phyloP scores from a whole-genome alignment of 768 basidiomycete genomes.

The Paxillus involutus region DNA sequence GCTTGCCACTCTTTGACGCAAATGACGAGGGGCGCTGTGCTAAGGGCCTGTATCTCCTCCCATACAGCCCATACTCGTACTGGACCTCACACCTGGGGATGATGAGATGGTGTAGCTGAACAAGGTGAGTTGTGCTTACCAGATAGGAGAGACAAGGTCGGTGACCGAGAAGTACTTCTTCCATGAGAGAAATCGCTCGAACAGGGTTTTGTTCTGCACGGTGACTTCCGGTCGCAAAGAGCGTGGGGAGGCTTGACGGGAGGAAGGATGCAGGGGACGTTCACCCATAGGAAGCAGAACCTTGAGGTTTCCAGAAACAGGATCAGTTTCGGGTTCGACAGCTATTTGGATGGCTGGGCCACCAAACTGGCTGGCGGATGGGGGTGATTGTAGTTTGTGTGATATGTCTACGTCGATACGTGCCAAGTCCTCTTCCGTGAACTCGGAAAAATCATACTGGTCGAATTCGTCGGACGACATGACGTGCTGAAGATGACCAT shows the following conservation, averaged over 20 bases:
- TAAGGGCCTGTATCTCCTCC: slow-evolving; percentile 50
- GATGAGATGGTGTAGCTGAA: not conserved
- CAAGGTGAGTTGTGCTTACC: slow-evolving; percentile 40
- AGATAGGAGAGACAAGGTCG: slow-evolving; percentile 59
- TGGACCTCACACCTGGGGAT: slow-evolving; percentile 73
- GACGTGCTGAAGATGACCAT: not conserved
- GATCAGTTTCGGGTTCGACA: slow-evolving; percentile 32
- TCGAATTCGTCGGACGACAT: slow-evolving; percentile 44
- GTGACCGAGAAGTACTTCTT: slow-evolving; percentile 54
- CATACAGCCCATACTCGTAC: slow-evolving; percentile 72
- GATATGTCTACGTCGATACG: slow-evolving; percentile 29
- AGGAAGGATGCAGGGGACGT: not conserved
- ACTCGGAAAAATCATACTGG: slow-evolving; percentile 51
- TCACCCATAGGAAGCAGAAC: not conserved
- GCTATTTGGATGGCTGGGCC: slow-evolving; percentile 34
- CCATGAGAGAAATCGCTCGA: slow-evolving; percentile 42
- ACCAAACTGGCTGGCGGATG: slow-evolving; percentile 1
- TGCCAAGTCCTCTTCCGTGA: slow-evolving; percentile 57
- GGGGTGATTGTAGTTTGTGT: not conserved
- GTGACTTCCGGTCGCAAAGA: not conserved
- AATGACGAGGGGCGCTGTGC: slow-evolving; percentile 56
- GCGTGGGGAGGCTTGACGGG: not conserved
- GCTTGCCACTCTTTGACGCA: slow-evolving; percentile 54
- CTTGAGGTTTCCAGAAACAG: not conserved
- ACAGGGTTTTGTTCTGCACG: slow-evolving; percentile 31